A percentile compares a stretch with the other conserved stretches of the same genome.
Conservation (phyloP, 331 rosid genomes). For the Prunus yedoensis region DNA sequence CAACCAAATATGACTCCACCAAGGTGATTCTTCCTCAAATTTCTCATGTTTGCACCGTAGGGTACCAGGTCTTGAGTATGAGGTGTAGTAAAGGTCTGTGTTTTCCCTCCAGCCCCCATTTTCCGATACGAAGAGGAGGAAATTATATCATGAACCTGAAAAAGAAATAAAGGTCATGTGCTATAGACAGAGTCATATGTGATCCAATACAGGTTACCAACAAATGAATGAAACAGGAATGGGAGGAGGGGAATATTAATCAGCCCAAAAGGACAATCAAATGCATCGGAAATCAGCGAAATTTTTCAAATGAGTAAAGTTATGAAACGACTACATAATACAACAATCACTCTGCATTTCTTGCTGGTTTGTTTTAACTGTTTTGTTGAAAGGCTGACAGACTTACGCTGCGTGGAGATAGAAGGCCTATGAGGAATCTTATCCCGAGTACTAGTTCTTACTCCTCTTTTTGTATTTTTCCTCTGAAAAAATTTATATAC, state of each 20-base stretch:
- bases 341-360: background rate
- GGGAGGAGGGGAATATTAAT: background rate
- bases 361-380: background rate
- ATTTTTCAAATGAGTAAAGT: background rate
- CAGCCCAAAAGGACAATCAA: background rate
- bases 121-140: conserved; percentile 25
- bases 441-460: conserved; percentile 7
- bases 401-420: background rate
- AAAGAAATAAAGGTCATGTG: background rate
- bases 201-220: background rate
- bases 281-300: background rate
- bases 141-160: conserved; percentile 14
- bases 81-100: conserved; percentile 17
- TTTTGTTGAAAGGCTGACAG: background rate
- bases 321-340: background rate
- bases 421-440: background rate
- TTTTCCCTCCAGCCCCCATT: conserved; percentile 51
- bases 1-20: conserved; percentile 95
- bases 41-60: conserved; percentile 31
- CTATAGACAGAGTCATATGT: background rate
- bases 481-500: too few species aligned
- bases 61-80: background rate
- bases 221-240: background rate
- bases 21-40: conserved; percentile 57
- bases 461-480: background rate